Base-by-base conservation (phyloP, 2,329 filamentous ascomycete genomes). In the Lasiodiplodia theobromae region DNA sequence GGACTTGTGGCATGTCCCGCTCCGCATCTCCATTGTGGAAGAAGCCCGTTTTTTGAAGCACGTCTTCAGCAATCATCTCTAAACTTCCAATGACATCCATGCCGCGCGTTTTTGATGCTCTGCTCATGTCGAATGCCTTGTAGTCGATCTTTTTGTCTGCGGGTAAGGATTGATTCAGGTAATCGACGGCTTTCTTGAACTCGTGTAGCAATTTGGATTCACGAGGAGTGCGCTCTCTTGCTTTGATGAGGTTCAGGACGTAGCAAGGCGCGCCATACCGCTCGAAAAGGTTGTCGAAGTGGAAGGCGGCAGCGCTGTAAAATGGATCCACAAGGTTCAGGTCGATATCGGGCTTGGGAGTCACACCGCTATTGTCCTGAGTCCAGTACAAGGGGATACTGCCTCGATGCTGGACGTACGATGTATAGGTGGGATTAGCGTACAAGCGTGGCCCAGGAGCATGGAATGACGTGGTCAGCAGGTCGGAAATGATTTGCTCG, bases 301-400 rank as follows among this genome's bases (percentile, higher is more conserved):
- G 96, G 53, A 97, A 83, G 0, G 94, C 95, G 16, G 96, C 95
- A 3, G 95, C 93, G 52, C 91, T 92, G 77, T 97, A 98, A 78
- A 98, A 99, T 0, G 96, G 96, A 78, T 99, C 96, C 23, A 96
- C 88, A n/a, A 98, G 86, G 75, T 96, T 97, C 52, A 99, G 83
- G 77, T 97, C 92, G 73, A 99, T 99, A 11, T 95, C 94, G 11
- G 96, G 96, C 74, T 98, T 99, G 0, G 96, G 96, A 0, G 93
- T 94, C 1, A 99, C 96, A 2, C 95, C 94, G 4, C 93, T 96
- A 73, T 91, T 97, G 77, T 98, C 96, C 78, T 99, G 96, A 0
- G 94, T 96, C 96, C 96, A 99, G 79, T 97, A 94, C 0, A 99
- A 85, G 3, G 96, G 96, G 69, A 99, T 99, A 73, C 96, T 98